Percentiles rank a stretch among this genome's conserved stretches.
These are phyloP conservation scores for Sugiyamaella boreocaroliniensis DNA, from an alignment of 805 yeast genomes.

Conservation along the genomic window DNA sequence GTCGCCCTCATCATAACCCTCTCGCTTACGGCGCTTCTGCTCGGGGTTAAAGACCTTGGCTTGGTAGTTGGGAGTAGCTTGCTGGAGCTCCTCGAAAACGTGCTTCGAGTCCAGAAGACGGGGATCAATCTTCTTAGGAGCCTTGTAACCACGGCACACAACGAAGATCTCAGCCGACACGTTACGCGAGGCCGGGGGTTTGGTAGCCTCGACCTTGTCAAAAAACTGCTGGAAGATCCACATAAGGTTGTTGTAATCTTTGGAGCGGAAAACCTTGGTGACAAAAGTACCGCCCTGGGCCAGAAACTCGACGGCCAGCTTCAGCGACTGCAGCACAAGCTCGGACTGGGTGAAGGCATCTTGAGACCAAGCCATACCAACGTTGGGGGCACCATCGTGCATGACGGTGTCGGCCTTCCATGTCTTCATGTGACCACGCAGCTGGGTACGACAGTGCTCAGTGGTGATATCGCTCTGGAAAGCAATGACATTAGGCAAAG, in stretches of 20 bases:
- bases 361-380: conserved; percentile 99
- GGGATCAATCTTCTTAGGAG: conserved; percentile 93
- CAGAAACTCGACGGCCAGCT: conserved; percentile 88
- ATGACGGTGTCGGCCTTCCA: conserved; percentile 98
- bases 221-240: conserved; percentile 97
- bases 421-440: conserved; percentile 93
- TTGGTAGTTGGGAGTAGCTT: conserved; percentile 55
- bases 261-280: conserved; percentile 96
- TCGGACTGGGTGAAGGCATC: conserved; percentile 99
- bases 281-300: conserved; percentile 90
- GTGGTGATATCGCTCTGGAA: conserved; percentile 97
- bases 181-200: conserved; percentile 98
- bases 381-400: conserved; percentile 99
- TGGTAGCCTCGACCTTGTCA: conserved; percentile 96
- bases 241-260: conserved; percentile 92
- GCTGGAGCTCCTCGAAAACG: conserved; percentile 86
- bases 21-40: conserved; percentile 79
- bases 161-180: conserved; percentile 99
- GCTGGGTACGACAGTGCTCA: conserved; percentile 90
- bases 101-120: conserved; percentile 83
- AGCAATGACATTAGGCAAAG: conserved; percentile 90
- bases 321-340: conserved; percentile 86
- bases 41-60: conserved; percentile 94
- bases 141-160: conserved; percentile 91
- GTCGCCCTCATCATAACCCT: conserved; percentile 96